phyloP scores from a whole-genome alignment of 345 rosid genomes.

The Aquilaria malaccensis region DNA sequence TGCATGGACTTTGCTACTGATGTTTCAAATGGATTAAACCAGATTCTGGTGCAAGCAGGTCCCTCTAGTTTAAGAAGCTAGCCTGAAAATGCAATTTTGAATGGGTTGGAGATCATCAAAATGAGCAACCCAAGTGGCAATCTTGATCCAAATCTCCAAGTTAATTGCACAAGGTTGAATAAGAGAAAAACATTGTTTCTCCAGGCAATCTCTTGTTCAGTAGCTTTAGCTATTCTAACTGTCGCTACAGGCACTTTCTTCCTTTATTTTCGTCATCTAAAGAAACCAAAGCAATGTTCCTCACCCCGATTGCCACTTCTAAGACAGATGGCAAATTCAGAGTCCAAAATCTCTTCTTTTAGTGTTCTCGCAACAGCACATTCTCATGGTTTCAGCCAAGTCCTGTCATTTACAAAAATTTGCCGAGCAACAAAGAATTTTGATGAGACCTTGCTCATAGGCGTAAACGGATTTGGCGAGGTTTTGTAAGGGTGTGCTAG shows the following conservation, averaged over 20 bases:
- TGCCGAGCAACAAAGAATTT: constrained; percentile 16
- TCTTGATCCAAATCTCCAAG: constrained; percentile 6
- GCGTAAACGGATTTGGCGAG: constrained; percentile 17
- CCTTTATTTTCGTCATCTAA: not conserved
- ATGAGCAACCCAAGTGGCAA: constrained; percentile 15
- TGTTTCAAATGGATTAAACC: constrained; percentile 13
- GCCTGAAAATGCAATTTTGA: constrained; percentile 20
- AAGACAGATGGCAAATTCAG: constrained; percentile 11
- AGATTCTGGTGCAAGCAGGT: constrained; percentile 17
- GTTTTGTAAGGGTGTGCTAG: constrained; percentile 12
- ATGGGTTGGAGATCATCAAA: constrained; percentile 23
- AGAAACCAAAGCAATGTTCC: constrained; percentile 10
- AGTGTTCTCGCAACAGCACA: constrained; percentile 19
- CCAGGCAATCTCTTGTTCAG: constrained; percentile 4
- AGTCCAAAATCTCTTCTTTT: constrained; percentile 16
- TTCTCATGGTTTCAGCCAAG: constrained; percentile 10
- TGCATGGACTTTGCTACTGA: constrained; percentile 12
- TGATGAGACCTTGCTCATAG: constrained; percentile 12
- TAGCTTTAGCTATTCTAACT: constrained; percentile 6
- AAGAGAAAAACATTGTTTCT: constrained; percentile 5
- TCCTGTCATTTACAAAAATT: constrained; percentile 16
- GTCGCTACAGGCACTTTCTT: not conserved
- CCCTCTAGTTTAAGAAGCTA: constrained; percentile 15
- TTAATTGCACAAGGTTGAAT: not conserved
- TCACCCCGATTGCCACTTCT: constrained; percentile 13